Percentiles rank a stretch among this genome's conserved stretches.
Conservation (phyloP, 139 green algal species). For the Coelastrella sp. region DNA sequence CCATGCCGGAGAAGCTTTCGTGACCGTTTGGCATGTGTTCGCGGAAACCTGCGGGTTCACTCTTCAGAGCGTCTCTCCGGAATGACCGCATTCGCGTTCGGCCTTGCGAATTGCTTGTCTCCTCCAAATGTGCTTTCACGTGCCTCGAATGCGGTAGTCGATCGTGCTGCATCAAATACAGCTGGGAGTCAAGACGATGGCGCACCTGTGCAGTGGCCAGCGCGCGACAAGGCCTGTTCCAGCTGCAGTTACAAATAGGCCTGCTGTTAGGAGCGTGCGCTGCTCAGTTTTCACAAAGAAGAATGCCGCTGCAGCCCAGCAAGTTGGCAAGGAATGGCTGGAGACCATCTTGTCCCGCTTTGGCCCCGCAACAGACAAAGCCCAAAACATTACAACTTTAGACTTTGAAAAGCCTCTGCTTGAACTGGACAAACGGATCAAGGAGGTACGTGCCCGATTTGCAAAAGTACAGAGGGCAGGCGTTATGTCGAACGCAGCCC, state of each 20-base stretch:
- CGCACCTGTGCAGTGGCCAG: background rate
- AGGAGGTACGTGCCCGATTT: conserved; percentile 81
- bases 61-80: background rate
- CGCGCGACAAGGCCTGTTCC: background rate
- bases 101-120: background rate
- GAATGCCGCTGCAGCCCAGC: conserved; percentile 13
- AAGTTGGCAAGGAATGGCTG: conserved; percentile 68
- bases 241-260: background rate
- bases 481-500: conserved; percentile 28
- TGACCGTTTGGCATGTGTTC: background rate
- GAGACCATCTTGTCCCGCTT: conserved; percentile 80
- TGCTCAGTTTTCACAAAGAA: conserved; percentile 16
- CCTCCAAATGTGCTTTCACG: too few relatives aligned
- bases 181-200: background rate
- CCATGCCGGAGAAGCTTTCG: background rate
- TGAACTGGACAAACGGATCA: conserved; percentile 97
- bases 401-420: conserved; percentile 98
- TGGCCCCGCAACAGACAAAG: conserved; percentile 81
- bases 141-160: too few relatives aligned
- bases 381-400: conserved; percentile 75
- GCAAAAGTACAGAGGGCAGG: background rate
- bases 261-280: background rate
- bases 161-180: background rate
- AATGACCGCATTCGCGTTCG: background rate
- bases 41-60: conserved; percentile 1